Base-by-base conservation (phyloP, 345 rosid species). In the Linum trigynum region DNA sequence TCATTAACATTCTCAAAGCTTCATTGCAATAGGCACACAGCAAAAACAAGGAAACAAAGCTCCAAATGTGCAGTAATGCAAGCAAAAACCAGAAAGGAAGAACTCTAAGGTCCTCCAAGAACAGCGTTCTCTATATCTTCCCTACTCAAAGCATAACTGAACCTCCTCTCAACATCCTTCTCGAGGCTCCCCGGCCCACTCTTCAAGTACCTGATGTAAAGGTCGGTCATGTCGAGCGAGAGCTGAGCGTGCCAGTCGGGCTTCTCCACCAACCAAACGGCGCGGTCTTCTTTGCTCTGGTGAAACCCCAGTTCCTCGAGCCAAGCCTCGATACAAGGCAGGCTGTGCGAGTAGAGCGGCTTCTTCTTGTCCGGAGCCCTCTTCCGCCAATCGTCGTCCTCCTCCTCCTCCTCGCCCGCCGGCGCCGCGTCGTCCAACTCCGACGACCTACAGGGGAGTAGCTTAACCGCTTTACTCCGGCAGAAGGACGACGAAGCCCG, bases 261-360 rank as follows among this genome's bases (percentile, higher is more conserved):
- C 69, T 88, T 86, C 69, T 94, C 85, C 57, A 88, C 67, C 39
- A 81, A 64, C 97, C 96, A 92, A 66, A 86, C 70, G 48, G 96
- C 91, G 39, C 86, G 84, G 75, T 90, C 89, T 11, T 85, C 96
- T 70, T 74, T 79, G 75, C 85, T 83, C 75, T 85, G 96, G 42
- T 63, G 72, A 80, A 90, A 92, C 73, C 92, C 98, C 69, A 90
- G 63, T 11, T 65, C 81, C 69, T 71, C 84, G 37, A 92, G 78
- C 98, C 97, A 92, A 16, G 91, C 87, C 66, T 92, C 97, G 67
- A 90, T 88, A 66, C 98, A 86, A 37, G 96, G 96, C 78, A 92
- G 77, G 77, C 97, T 92, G 61, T 92, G 95, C 17, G 99, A 86
- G 71, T 88, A 92, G 60, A 92, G 66, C 45, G 97, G 94, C 84